phyloP scores from a whole-genome alignment of 2,329 filamentous ascomycete genomes.

The Teratosphaeria viscida region DNA sequence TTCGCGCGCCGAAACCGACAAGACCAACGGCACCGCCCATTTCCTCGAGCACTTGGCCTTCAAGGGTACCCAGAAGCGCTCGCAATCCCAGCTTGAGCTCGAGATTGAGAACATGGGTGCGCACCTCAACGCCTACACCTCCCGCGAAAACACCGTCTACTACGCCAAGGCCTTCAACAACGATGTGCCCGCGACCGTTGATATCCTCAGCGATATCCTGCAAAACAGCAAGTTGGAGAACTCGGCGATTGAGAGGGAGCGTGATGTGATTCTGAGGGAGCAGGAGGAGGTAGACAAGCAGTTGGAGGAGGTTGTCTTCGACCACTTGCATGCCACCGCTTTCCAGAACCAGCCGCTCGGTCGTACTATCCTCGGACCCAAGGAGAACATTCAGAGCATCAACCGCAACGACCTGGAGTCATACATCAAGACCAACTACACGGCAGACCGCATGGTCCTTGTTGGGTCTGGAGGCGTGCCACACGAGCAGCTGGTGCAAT shows the following conservation, averaged over 20 bases:
- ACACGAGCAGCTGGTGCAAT: slow-evolving; percentile 85
- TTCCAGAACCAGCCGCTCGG: slow-evolving; percentile 94
- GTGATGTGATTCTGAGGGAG: slow-evolving; percentile 96
- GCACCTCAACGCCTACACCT: slow-evolving; percentile 98
- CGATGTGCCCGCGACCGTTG: slow-evolving; percentile 90
- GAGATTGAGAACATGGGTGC: slow-evolving; percentile 99
- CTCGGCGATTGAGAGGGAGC: slow-evolving; percentile 88
- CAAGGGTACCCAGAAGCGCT: slow-evolving; percentile 95
- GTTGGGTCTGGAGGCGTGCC: slow-evolving; percentile 90
- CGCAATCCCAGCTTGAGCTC: slow-evolving; percentile 93
- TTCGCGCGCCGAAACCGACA: slow-evolving; percentile 93
- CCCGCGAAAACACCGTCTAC: slow-evolving; percentile 99
- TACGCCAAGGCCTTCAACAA: slow-evolving; percentile 99
- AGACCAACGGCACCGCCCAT: slow-evolving; percentile 98
- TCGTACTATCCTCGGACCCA: slow-evolving; percentile 93
- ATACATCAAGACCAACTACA: slow-evolving; percentile 99
- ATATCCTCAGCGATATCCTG: slow-evolving; percentile 97
- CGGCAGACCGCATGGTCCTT: slow-evolving; percentile 97
- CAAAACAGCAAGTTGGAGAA: slow-evolving; percentile 98
- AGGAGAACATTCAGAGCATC: slow-evolving; percentile 97
- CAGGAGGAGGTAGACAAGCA: slow-evolving; percentile 99
- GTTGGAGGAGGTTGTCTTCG: slow-evolving; percentile 97
- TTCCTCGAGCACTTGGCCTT: slow-evolving; percentile 99
- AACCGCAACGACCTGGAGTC: slow-evolving; percentile 77
- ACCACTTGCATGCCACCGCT: slow-evolving; percentile 96